Conservation (phyloP, 1,284 basidiomycete genomes). For the Cutaneotrichosporon mucoides region DNA sequence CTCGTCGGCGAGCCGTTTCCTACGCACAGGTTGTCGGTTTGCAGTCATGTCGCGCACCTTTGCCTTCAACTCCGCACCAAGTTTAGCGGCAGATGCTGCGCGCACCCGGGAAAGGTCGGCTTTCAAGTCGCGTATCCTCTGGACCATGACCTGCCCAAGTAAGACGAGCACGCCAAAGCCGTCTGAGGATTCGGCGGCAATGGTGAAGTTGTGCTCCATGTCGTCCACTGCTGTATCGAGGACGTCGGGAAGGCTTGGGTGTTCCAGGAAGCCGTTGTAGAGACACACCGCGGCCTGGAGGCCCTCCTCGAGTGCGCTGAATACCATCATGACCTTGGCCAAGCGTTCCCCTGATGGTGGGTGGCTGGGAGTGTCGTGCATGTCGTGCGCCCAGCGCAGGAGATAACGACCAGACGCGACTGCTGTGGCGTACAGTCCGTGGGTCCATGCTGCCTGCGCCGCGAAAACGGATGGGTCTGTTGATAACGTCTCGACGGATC, state of each 20-base stretch:
- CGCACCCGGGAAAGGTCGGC: not conserved
- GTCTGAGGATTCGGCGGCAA: not conserved
- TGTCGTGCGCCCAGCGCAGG: not conserved
- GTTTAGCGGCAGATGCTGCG: not conserved
- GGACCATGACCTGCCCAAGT: not conserved
- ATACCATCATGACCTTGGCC: not conserved
- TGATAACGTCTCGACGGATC: not conserved
- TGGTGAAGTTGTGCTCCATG: not conserved
- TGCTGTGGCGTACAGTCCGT: not conserved
- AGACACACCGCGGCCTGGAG: not conserved
- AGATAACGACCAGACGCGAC: not conserved
- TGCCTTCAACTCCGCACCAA: not conserved
- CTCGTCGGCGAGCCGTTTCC: not conserved
- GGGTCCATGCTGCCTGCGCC: not conserved
- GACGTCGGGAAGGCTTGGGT: not conserved
- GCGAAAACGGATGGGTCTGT: not conserved
- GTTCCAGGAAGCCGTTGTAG: conserved; percentile 1
- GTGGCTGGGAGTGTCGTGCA: too few species aligned
- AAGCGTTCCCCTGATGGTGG: too few species aligned
- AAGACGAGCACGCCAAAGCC: not conserved
- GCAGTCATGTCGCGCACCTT: not conserved
- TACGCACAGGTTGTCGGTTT: too few species aligned
- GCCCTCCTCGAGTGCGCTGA: not conserved
- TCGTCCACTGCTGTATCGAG: not conserved
- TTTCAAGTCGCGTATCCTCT: not conserved